Percentiles rank a stretch among this genome's conserved stretches.
These are phyloP conservation scores for Coemansia sp. DNA, from an alignment of 192 early-diverging fungal species.

Conservation along the genomic window DNA sequence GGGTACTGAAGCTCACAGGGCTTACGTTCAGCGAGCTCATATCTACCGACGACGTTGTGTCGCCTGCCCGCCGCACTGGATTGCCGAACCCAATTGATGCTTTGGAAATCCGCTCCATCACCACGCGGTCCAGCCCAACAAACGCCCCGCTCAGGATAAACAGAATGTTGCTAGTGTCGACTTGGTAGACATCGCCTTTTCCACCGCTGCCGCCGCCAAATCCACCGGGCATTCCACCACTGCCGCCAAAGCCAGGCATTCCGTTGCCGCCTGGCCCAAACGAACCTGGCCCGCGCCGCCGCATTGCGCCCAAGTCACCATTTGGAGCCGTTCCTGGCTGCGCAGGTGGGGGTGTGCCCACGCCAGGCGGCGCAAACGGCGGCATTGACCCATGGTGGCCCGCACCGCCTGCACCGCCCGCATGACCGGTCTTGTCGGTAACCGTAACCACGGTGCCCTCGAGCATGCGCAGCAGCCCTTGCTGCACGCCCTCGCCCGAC, in stretches of 20 bases:
- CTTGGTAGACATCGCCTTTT: constrained; percentile 81
- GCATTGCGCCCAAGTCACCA: constrained; percentile 15
- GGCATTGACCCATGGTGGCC: constrained; percentile 27
- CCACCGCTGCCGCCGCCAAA: constrained; percentile 16
- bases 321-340: constrained; percentile 15
- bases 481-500: constrained; percentile 92
- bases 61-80: constrained; percentile 46
- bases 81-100: constrained; percentile 82
- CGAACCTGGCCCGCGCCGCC: constrained; percentile 35
- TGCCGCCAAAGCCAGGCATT: constrained; percentile 12
- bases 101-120: constrained; percentile 75
- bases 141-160: constrained; percentile 91
- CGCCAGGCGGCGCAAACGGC: constrained; percentile 22
- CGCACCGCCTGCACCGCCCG: constrained; percentile 9
- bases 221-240: constrained; percentile 6
- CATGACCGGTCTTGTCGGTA: constrained; percentile 72
- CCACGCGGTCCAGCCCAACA: constrained; percentile 79
- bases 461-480: constrained; percentile 80
- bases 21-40: constrained; percentile 27
- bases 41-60: constrained; percentile 35
- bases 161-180: constrained; percentile 89
- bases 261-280: constrained; percentile 33
- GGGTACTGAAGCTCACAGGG: constrained; percentile 29
- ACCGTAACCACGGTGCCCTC: constrained; percentile 89
- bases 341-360: constrained; percentile 12